Evolutionary conservation across 1,139 yeast species (phyloP), one percentile per base, ranked within the genome.

Genomic region (Pichia sp.): DNA sequence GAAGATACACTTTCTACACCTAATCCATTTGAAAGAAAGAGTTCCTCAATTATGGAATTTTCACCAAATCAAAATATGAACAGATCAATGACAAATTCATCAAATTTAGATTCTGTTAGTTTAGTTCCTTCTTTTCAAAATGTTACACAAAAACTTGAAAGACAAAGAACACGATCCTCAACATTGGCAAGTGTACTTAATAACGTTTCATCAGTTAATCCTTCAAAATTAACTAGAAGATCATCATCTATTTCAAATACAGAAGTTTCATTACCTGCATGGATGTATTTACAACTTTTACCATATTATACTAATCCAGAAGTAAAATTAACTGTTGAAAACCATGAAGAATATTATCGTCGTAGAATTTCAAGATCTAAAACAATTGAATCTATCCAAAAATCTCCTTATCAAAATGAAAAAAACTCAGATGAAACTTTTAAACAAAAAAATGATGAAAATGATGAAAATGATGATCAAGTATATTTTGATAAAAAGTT

Each of bases 251-350:
- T 61, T 22, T 61, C 65, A n/a, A 59, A 59, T 28, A 48, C 53
- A 16, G 90, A 83, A 60, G 86, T 84, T 20, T 73, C 79, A 39
- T 64, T 85, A 39, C 94, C 92, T 0, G 94, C 94, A 1, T 84
- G 94, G 94, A 83, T 84, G 87, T 83, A 84, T 56, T 67, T 84
- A 47, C 81, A 87, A 52, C 65, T 85, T 30, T 64, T 85, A 48
- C 95, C 95, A 0, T 85, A 84, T 56, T 85, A 84, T 59, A 76
- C 87, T 1, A 85, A 77, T 53, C 79, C 77, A 42, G 71, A 74
- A 9, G 51, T 59, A 4, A 54, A 59, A 39, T 45, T 60, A 25
- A 52, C 55, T 16, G 54, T 59, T 28, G 63, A 60, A 45, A 57
- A 57, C 40, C 61, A 59, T 39, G 65, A 60, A 39, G 58, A 56